Base-by-base conservation (phyloP, 345 rosid species). In the Gossypium longicalyx region DNA sequence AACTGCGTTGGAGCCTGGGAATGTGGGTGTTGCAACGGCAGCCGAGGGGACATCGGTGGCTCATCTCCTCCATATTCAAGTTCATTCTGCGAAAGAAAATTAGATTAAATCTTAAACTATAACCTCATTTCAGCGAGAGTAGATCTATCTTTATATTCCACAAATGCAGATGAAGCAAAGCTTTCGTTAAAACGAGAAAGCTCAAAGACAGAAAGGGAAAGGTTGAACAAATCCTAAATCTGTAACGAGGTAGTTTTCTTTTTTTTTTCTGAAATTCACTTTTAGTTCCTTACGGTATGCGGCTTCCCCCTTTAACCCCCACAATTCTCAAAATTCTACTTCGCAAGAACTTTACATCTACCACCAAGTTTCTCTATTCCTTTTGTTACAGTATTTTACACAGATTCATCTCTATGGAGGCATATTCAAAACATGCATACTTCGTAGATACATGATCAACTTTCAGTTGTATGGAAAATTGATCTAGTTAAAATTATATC, bases 21-120 rank as follows among this genome's bases (percentile, higher is more conserved):
- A 53, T 82, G 84, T 22, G 78, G 82, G 52, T 83, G 92, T 77
- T 86, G 90, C 75, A 76, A 43, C 7, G 84, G 85, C 25, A 76
- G 77, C 78, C 86, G 77, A 9, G 89, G 89, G 27, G 88, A 86
- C 68, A 79, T 60, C 4, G 91, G 72, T 2, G 86, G 71, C 60
- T 91, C 97, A 64, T 90, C 97, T 69, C 81, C 83, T 15, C 89
- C 83, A 78, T 77, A 78, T 54, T 91, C 97, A 17, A 93, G 82
- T 77, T 89, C 98, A 78, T 88, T 90, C 98, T 93, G 79, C 76
- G 80, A 12, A 80, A 12, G 77, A 74, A 64, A 0, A 61, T 25
- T 59, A 25, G 43, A 27, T 0, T 13, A 27, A 61, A 27, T 13
- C 23, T 56, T 12, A 59, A 60, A 13, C 41, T 17, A 59, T 25